Evolutionary conservation across 495 filamentous ascomycete species (phyloP).

Genomic region (Lasiosphaeriaceae sp.): DNA sequence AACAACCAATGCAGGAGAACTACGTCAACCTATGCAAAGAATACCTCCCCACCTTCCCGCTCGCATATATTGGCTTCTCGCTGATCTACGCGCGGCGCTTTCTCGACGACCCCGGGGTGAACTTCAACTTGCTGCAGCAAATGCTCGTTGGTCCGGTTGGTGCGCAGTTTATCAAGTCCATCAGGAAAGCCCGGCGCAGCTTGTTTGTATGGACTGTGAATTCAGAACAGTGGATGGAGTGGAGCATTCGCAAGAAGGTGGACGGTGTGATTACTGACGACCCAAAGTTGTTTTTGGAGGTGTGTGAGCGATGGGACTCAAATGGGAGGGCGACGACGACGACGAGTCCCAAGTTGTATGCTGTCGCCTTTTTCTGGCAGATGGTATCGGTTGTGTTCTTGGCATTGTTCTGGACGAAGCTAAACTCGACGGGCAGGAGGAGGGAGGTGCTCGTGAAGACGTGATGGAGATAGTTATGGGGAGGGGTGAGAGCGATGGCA

Average conservation of each 20-base stretch:
- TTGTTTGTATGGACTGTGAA: constrained; percentile 88
- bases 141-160: constrained; percentile 63
- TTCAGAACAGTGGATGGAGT: constrained; percentile 66
- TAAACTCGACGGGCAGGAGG: constrained; percentile 8
- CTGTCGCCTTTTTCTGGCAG: constrained; percentile 18
- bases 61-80: constrained; percentile 72
- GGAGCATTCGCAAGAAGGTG: constrained; percentile 50
- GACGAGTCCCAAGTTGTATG: constrained; percentile 12
- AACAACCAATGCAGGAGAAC: constrained; percentile 39
- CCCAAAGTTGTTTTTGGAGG: constrained; percentile 42
- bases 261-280: constrained; percentile 58
- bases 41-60: constrained; percentile 63
- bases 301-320: constrained; percentile 28
- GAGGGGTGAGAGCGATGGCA: neutral
- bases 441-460: neutral
- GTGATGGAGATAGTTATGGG: neutral
- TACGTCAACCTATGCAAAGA: constrained; percentile 57
- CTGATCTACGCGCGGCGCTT: constrained; percentile 66
- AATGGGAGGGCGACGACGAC: neutral
- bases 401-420: constrained; percentile 14
- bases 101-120: constrained; percentile 54
- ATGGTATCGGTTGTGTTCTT: constrained; percentile 8
- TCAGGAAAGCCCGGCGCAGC: constrained; percentile 47
- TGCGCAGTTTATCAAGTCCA: constrained; percentile 58
- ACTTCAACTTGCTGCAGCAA: constrained; percentile 70